Conservation (phyloP, 2,329 filamentous ascomycete genomes). For the Paraphoma chrysanthemicola region DNA sequence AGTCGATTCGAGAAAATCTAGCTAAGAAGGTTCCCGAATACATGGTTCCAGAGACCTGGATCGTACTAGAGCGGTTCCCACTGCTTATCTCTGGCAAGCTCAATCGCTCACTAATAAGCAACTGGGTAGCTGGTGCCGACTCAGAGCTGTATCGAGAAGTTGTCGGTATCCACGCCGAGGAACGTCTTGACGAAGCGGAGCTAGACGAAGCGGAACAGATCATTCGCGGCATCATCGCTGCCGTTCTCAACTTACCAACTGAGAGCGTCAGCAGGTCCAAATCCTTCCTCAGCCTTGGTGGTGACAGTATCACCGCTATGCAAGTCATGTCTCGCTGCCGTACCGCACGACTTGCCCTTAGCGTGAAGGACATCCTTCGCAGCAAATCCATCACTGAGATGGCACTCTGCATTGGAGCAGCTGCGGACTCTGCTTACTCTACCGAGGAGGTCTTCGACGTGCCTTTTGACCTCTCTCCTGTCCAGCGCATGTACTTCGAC, state of each 20-base stretch:
- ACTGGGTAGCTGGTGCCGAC: not conserved
- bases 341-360: constrained; percentile 11
- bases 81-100: not conserved
- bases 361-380: constrained; percentile 23
- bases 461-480: constrained; percentile 23
- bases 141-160: constrained; percentile 27
- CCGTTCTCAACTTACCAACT: not conserved
- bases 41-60: not conserved
- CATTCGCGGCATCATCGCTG: not conserved
- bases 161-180: constrained; percentile 34
- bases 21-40: not conserved
- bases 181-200: not conserved
- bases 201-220: not conserved
- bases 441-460: constrained; percentile 7
- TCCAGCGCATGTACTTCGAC: constrained; percentile 25
- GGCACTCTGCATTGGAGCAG: constrained; percentile 1
- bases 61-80: not conserved
- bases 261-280: not conserved
- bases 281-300: constrained; percentile 28
- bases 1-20: not conserved
- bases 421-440: not conserved
- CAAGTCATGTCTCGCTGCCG: constrained; percentile 18
- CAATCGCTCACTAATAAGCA: not conserved
- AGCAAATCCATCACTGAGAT: constrained; percentile 20
- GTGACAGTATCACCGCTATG: constrained; percentile 36